Percentiles rank a stretch among this genome's conserved stretches.
Conservation (phyloP, 2,329 filamentous ascomycete species). For the Ceratocystis papillata region DNA sequence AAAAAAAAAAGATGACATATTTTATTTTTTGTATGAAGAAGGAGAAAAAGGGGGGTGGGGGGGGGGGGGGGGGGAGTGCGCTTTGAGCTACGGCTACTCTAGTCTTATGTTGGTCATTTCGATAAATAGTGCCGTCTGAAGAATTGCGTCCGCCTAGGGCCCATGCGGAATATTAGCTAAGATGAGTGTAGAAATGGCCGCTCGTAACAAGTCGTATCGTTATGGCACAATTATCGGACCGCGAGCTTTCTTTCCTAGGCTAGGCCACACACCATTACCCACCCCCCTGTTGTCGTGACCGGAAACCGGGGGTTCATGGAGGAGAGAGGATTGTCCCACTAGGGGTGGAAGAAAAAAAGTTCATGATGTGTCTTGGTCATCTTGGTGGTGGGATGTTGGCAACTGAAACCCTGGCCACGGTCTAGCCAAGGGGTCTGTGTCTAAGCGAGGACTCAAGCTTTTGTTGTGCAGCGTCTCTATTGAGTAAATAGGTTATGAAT, state of each 20-base stretch:
- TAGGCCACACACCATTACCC: neutral
- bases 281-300: neutral
- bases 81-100: neutral
- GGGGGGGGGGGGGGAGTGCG: neutral
- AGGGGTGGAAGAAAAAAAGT: neutral
- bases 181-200: neutral
- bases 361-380: neutral
- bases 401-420: neutral
- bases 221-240: neutral
- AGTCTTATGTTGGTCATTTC: neutral
- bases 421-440: slow-evolving; percentile 3
- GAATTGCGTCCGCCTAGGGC: neutral
- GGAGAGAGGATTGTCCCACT: neutral
- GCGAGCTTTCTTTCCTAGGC: neutral
- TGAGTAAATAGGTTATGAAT: neutral
- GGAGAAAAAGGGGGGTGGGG: no score
- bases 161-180: neutral
- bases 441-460: slow-evolving; percentile 10
- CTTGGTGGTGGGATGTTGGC: neutral
- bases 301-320: neutral
- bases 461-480: neutral
- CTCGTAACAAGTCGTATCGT: neutral
- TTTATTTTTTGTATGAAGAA: no score
- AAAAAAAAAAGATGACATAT: no score
- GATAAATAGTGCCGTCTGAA: slow-evolving; percentile 1